phyloP scores from a whole-genome alignment of 2,329 filamentous ascomycete genomes.

The Blastomyces parvus region DNA sequence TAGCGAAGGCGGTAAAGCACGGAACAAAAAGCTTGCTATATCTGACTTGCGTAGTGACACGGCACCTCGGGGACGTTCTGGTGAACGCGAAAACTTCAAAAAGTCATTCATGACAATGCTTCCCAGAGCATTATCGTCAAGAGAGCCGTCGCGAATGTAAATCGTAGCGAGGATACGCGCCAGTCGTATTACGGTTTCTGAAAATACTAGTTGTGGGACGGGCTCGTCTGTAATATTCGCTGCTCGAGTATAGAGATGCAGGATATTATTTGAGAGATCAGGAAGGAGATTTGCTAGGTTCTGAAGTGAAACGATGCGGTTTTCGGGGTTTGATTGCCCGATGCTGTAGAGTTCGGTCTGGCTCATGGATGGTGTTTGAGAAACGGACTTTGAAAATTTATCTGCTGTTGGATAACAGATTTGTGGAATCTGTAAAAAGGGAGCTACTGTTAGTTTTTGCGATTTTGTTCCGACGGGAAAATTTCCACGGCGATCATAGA shows the following conservation, averaged over 20 bases:
- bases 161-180: slow-evolving; percentile 45
- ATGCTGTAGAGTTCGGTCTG: slow-evolving; percentile 29
- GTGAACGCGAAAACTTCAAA: slow-evolving; percentile 27
- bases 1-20: slow-evolving; percentile 57
- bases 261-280: slow-evolving; percentile 47
- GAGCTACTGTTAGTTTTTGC: background rate
- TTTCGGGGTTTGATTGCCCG: slow-evolving; percentile 40
- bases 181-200: slow-evolving; percentile 48
- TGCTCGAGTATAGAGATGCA: slow-evolving; percentile 47
- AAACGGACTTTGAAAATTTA: slow-evolving; percentile 39
- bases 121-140: slow-evolving; percentile 45
- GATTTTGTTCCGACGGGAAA: slow-evolving; percentile 11
- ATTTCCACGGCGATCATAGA: background rate
- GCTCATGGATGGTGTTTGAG: slow-evolving; percentile 32
- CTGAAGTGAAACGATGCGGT: slow-evolving; percentile 37
- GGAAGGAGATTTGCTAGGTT: slow-evolving; percentile 46
- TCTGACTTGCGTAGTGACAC: slow-evolving; percentile 48
- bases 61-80: slow-evolving; percentile 28
- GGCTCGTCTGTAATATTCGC: slow-evolving; percentile 45
- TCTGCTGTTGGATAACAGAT: slow-evolving; percentile 45
- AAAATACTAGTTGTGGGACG: slow-evolving; percentile 45
- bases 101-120: slow-evolving; percentile 50
- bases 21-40: slow-evolving; percentile 57
- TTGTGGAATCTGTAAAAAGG: slow-evolving; percentile 39
- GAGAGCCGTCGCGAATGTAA: slow-evolving; percentile 41